phyloP scores from a whole-genome alignment of 2,329 filamentous ascomycete genomes.

The Hypoxylon sp. region DNA sequence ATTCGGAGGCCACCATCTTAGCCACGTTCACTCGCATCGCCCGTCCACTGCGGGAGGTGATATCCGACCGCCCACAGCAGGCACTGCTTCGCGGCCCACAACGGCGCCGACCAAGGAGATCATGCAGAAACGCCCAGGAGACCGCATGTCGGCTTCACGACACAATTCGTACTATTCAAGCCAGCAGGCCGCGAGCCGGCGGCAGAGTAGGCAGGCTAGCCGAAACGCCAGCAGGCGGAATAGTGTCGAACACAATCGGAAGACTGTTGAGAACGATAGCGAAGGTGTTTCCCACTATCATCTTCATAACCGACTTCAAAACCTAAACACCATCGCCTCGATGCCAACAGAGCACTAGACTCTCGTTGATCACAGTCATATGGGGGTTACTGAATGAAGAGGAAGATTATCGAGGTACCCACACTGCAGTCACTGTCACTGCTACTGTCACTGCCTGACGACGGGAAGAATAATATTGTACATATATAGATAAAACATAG shows the following conservation, averaged over 20 bases:
- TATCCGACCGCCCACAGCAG: slow-evolving; percentile 18
- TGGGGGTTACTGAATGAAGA: neutral
- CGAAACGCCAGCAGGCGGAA: slow-evolving; percentile 42
- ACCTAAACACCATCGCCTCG: slow-evolving; percentile 44
- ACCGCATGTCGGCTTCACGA: slow-evolving; percentile 44
- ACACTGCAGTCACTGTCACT: neutral
- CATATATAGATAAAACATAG: slow-evolving; percentile 21
- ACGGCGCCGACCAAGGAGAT: slow-evolving; percentile 29
- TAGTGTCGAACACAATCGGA: slow-evolving; percentile 39
- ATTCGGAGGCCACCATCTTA: slow-evolving; percentile 39
- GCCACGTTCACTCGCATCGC: slow-evolving; percentile 34
- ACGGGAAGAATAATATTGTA: slow-evolving; percentile 11
- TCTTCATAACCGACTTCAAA: slow-evolving; percentile 41
- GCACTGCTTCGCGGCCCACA: slow-evolving; percentile 21
- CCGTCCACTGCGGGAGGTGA: slow-evolving; percentile 32
- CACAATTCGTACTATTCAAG: slow-evolving; percentile 49
- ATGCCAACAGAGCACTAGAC: slow-evolving; percentile 30
- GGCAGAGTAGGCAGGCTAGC: slow-evolving; percentile 44
- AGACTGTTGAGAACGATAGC: slow-evolving; percentile 33
- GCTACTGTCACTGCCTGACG: neutral
- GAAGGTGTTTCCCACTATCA: slow-evolving; percentile 33
- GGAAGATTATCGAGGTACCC: neutral
- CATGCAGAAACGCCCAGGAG: slow-evolving; percentile 40
- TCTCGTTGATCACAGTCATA: neutral
- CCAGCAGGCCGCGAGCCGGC: slow-evolving; percentile 46